Percentiles rank a stretch among this genome's conserved stretches.
These are phyloP conservation scores for Acorus gramineus DNA, from an alignment of 106 monocot species.

Conservation along the genomic window DNA sequence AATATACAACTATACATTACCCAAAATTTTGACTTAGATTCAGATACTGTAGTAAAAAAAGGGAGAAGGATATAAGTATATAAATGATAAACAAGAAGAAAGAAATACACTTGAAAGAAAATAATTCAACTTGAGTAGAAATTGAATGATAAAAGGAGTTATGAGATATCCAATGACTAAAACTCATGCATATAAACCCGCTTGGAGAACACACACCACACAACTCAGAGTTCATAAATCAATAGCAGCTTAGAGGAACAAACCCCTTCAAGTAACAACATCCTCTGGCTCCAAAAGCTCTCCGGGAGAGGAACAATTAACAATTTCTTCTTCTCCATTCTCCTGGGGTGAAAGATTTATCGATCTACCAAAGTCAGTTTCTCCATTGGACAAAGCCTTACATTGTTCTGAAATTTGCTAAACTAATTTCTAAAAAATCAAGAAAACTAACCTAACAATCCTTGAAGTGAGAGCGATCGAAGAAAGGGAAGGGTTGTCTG, in stretches of 20 bases:
- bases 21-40: slow-evolving; percentile 70
- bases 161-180: too few species aligned
- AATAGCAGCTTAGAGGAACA: background rate
- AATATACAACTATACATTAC: slow-evolving; percentile 15
- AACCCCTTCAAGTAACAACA: slow-evolving; percentile 72
- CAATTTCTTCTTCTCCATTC: slow-evolving; percentile 34
- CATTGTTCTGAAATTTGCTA: slow-evolving; percentile 11
- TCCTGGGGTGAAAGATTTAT: slow-evolving; percentile 14
- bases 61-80: background rate
- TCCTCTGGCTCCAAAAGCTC: slow-evolving; percentile 45
- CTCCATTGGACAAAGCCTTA: slow-evolving; percentile 17
- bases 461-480: too few species aligned
- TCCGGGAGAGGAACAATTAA: slow-evolving; percentile 7
- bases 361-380: slow-evolving; percentile 15
- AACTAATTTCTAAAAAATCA: slow-evolving; percentile 10
- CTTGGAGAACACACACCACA: too few species aligned
- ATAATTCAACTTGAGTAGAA: background rate
- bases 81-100: background rate
- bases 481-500: too few species aligned
- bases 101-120: background rate
- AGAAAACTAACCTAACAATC: too few species aligned
- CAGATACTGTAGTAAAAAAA: slow-evolving; percentile 47
- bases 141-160: too few species aligned
- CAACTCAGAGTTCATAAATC: too few species aligned
- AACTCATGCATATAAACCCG: too few species aligned